Evolutionary conservation across 139 green algal species (phyloP).

Genomic region (Diplosphaera chodatii): DNA sequence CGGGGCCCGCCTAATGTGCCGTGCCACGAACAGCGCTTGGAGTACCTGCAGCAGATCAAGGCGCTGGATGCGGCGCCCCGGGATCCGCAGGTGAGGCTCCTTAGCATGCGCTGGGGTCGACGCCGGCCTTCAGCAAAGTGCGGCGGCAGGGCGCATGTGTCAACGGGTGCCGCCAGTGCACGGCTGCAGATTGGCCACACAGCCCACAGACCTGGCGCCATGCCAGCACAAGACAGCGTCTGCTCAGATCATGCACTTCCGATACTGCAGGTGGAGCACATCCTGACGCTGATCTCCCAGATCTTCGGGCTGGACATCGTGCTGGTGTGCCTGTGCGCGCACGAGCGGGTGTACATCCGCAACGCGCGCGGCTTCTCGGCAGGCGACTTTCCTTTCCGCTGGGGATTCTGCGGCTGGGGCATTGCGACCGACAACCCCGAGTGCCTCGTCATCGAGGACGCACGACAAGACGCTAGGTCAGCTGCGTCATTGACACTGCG

Average conservation of each 20-base stretch:
- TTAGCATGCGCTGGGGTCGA: no score
- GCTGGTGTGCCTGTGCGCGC: neutral
- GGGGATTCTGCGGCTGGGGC: slow-evolving; percentile 6
- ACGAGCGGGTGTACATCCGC: slow-evolving; percentile 1
- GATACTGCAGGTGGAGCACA: neutral
- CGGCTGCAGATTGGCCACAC: no score
- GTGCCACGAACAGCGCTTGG: neutral
- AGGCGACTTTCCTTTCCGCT: slow-evolving; percentile 10
- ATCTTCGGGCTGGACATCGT: neutral
- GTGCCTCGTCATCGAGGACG: slow-evolving; percentile 43
- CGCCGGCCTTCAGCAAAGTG: no score
- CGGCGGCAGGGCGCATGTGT: no score
- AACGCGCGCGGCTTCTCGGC: neutral
- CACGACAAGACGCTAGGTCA: slow-evolving; percentile 21
- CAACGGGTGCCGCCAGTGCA: no score
- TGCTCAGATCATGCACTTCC: no score
- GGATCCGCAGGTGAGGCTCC: neutral
- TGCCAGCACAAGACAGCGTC: no score
- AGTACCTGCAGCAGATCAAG: neutral
- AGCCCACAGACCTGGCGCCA: no score
- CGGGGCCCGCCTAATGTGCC: neutral
- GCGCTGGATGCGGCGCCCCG: neutral
- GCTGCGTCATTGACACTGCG: no score
- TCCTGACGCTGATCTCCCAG: neutral
- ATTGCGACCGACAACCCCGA: neutral